phyloP scores from a whole-genome alignment of 2,329 filamentous ascomycete species.

The Dothidotthia symphoricarpi region DNA sequence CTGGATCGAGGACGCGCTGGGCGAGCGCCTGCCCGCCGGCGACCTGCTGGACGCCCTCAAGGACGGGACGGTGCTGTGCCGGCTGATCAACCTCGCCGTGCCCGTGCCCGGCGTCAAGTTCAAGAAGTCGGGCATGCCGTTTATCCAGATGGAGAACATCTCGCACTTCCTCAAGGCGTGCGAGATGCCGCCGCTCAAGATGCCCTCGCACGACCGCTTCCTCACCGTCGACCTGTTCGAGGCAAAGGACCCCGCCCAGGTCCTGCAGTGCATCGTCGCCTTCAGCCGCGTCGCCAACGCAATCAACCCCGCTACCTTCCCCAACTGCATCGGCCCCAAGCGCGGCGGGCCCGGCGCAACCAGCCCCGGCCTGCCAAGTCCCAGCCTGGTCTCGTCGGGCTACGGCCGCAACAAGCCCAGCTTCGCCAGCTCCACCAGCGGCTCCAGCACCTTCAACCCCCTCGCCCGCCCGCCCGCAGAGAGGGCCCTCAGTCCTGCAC shows the following conservation, averaged over 20 bases:
- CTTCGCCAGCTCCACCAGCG: constrained; percentile 43
- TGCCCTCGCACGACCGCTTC: constrained; percentile 93
- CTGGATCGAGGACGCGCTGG: constrained; percentile 84
- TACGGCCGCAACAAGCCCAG: constrained; percentile 45
- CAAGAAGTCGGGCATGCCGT: constrained; percentile 92
- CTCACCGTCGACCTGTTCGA: constrained; percentile 96
- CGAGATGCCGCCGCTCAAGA: constrained; percentile 77
- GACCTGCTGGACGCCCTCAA: constrained; percentile 85
- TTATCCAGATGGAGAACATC: constrained; percentile 99
- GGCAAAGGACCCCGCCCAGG: constrained; percentile 91
- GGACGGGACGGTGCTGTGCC: constrained; percentile 91
- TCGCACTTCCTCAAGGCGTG: constrained; percentile 90
- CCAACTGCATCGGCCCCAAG: constrained; percentile 72
- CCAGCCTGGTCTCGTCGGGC: constrained; percentile 28
- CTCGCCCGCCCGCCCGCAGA: constrained; percentile 37
- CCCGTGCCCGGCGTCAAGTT: constrained; percentile 79
- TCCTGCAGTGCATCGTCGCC: constrained; percentile 85
- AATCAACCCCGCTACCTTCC: constrained; percentile 71
- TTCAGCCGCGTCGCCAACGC: constrained; percentile 85
- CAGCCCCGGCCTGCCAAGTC: constrained; percentile 22
- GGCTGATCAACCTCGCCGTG: constrained; percentile 76
- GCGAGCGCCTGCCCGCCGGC: constrained; percentile 66
- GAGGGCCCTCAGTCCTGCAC: constrained; percentile 46
- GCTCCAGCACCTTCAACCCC: constrained; percentile 49
- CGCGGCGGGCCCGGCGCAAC: constrained; percentile 51